Conservation (phyloP, 805 yeast genomes). For the Kodamaea lidongshanica region DNA sequence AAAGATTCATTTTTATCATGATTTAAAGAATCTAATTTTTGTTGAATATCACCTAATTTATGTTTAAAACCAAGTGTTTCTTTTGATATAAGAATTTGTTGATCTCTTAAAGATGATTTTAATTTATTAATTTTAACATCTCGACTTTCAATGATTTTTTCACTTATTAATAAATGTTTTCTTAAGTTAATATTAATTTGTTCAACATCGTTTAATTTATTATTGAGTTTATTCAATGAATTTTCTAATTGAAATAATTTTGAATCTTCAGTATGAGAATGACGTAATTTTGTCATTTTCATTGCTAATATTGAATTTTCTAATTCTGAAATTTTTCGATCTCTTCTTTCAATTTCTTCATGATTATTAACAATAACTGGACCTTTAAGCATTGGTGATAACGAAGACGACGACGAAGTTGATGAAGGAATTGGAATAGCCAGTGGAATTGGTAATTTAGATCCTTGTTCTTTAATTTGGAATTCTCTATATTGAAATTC, state of each 20-base stretch:
- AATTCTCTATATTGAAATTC: slow-evolving; percentile 10
- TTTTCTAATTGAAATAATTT: slow-evolving; percentile 50
- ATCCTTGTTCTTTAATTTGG: slow-evolving; percentile 6
- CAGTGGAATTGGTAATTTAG: slow-evolving; percentile 10
- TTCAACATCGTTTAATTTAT: slow-evolving; percentile 57
- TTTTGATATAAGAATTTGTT: slow-evolving; percentile 41
- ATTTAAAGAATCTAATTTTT: slow-evolving; percentile 11
- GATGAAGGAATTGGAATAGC: slow-evolving; percentile 6
- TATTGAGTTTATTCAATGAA: slow-evolving; percentile 50
- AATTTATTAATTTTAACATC: slow-evolving; percentile 51
- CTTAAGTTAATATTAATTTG: slow-evolving; percentile 52
- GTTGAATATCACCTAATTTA: slow-evolving; percentile 29
- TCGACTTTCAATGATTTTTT: slow-evolving; percentile 52
- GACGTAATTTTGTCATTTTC: slow-evolving; percentile 25
- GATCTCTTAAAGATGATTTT: slow-evolving; percentile 44
- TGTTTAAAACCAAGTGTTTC: slow-evolving; percentile 48
- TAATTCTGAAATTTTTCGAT: slow-evolving; percentile 24
- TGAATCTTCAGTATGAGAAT: slow-evolving; percentile 38
- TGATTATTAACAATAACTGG: slow-evolving; percentile 7
- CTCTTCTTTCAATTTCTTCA: slow-evolving; percentile 24
- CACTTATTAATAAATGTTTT: slow-evolving; percentile 50
- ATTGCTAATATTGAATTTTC: slow-evolving; percentile 24
- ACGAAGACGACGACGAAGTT: slow-evolving; percentile 8
- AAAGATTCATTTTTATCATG: slow-evolving; percentile 12
- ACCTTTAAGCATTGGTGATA: slow-evolving; percentile 4